phyloP scores from a whole-genome alignment of 768 basidiomycete genomes.

The Tulasnella sp. region DNA sequence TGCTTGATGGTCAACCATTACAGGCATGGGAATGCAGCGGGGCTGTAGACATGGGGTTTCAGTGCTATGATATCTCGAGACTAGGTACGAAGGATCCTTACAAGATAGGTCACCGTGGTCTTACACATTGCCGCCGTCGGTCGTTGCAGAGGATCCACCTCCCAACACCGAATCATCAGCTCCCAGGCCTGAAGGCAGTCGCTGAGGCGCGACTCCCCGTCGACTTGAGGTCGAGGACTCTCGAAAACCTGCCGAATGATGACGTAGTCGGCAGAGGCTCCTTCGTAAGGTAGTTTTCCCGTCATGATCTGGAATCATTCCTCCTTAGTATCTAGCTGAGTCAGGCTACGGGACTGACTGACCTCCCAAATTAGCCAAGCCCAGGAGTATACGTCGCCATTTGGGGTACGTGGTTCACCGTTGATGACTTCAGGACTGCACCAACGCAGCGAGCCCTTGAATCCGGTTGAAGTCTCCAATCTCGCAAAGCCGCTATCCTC shows the following conservation, averaged over 20 bases:
- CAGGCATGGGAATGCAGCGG: not conserved
- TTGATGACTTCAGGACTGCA: slow-evolving; percentile 2
- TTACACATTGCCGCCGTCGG: not conserved
- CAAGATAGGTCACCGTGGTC: not conserved
- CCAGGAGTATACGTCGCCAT: not conserved
- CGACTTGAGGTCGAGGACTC: not conserved
- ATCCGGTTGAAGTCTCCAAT: not conserved
- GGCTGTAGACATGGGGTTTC: not conserved
- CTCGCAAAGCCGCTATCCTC: not conserved
- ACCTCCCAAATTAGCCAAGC: not conserved
- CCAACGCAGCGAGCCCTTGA: not conserved
- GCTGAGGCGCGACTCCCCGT: not conserved
- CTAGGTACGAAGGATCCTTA: not conserved
- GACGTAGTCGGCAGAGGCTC: not conserved
- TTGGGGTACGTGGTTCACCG: not conserved
- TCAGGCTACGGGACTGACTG: not conserved
- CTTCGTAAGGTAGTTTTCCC: not conserved
- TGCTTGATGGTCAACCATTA: not conserved
- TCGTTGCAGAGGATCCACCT: not conserved
- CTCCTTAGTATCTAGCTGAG: not conserved
- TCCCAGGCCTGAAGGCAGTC: not conserved
- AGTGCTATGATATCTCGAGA: too few relatives aligned
- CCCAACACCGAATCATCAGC: not conserved
- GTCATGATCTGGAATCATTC: not conserved
- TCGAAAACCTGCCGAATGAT: not conserved